A percentile compares a stretch with the other conserved stretches of the same genome.
Evolutionary conservation across 345 rosid species (phyloP).

Genomic region (Eucalyptus urophylla): DNA sequence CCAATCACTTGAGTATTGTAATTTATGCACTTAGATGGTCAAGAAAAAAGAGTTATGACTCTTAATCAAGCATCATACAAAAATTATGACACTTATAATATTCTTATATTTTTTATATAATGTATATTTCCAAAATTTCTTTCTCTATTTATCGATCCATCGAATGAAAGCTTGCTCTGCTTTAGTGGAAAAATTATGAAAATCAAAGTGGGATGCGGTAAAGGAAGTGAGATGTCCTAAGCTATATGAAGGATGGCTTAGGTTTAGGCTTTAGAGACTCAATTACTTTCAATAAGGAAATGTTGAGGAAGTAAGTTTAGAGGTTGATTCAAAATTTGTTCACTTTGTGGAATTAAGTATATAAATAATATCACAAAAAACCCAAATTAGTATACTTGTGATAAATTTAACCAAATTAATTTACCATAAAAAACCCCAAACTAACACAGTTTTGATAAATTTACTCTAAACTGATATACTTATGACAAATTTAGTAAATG

Average conservation of each 20-base stretch:
- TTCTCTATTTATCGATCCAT: neutral
- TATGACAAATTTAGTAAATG: too few relatives aligned
- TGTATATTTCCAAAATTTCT: neutral
- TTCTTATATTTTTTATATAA: too few relatives aligned
- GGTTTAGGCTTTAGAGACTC: neutral
- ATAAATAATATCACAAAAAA: too few relatives aligned
- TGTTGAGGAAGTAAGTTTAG: neutral
- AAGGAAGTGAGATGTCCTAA: neutral
- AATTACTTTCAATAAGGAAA: neutral
- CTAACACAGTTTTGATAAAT: fast-evolving
- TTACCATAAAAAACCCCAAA: too few relatives aligned
- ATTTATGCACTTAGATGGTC: neutral
- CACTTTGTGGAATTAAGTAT: neutral
- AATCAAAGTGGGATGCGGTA: neutral
- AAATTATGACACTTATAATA: neutral
- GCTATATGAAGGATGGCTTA: neutral
- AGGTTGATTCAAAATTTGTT: neutral
- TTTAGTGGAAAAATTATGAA: neutral
- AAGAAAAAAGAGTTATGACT: too few relatives aligned
- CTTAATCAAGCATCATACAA: neutral
- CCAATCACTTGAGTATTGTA: neutral
- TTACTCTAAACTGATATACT: too few relatives aligned
- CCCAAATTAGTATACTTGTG: too few relatives aligned
- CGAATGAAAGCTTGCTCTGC: neutral
- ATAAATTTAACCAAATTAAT: too few relatives aligned